Percentiles rank a stretch among this genome's conserved stretches.
phyloP scores from a whole-genome alignment of 208 protist species.

The Entamoeba histolytica region DNA sequence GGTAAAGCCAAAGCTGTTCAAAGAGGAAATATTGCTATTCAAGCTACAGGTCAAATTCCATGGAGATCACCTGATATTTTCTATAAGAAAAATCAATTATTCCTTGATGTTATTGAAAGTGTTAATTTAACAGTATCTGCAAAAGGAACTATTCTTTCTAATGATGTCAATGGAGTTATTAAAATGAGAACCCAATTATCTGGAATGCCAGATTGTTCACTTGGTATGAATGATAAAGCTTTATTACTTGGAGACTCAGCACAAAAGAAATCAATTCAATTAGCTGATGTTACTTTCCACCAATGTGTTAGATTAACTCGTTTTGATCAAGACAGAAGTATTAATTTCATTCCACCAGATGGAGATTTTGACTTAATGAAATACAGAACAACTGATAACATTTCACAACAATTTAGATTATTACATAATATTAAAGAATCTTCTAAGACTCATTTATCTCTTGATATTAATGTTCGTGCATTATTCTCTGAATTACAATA shows the following conservation, averaged over 20 bases:
- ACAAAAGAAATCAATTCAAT: neutral
- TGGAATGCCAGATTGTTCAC: constrained; percentile 67
- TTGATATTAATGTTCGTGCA: neutral
- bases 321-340: constrained; percentile 68
- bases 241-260: constrained; percentile 44
- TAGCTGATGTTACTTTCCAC: constrained; percentile 46
- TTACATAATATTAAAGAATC: neutral
- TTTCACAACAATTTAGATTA: neutral
- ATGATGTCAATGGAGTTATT: constrained; percentile 60
- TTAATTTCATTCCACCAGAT: constrained; percentile 69
- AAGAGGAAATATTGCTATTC: constrained; percentile 27
- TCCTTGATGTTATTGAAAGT: constrained; percentile 68
- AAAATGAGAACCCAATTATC: constrained; percentile 55
- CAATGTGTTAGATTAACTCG: constrained; percentile 66
- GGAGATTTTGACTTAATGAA: constrained; percentile 79
- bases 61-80: constrained; percentile 54
- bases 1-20: neutral
- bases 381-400: constrained; percentile 50
- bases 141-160: constrained; percentile 40
- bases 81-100: constrained; percentile 66
- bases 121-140: constrained; percentile 60
- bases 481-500: neutral
- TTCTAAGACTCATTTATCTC: neutral
- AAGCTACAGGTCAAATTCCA: constrained; percentile 47
- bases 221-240: constrained; percentile 68